Base-by-base conservation (phyloP, 208 protist species). In the Trypanosoma congolense region DNA sequence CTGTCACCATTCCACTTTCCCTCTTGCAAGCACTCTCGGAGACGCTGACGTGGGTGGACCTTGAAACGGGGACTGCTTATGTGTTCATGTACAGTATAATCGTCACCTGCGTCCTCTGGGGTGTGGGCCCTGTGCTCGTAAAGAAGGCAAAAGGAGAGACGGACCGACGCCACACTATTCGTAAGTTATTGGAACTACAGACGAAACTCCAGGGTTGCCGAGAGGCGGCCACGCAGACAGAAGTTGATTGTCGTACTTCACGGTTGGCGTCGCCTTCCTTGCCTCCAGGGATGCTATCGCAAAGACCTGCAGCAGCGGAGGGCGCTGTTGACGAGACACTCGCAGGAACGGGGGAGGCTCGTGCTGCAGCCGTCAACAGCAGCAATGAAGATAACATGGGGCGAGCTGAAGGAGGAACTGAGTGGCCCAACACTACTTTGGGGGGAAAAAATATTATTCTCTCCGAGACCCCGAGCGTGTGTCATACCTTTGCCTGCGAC, bases 31-130 rank as follows among this genome's bases (percentile, higher is more conserved):
- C 75, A 45, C 55, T 93, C n/a, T 60, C 77, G 3, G 49, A 47
- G 38, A 75, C 76, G 24, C 49, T 93, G 10, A n/a, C 47, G 21
- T 89, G 80, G 67, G 54, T 90, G 26, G 65, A 84, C 51, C 57
- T 75, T 38, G 58, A 56, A 6, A 47, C 65, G 21, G 73, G 71
- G 19, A 74, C 70, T 2, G 70, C 82, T 18, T 90, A 89, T 66
- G 89, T 88, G 29, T 90, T 93, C 41, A 64, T 90, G 19, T 93
- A 83, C 46, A 76, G 66, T 41, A 73, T 90, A 21, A 59, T 74
- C 47, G 57, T 60, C 53, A 78, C 59, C 53, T 44, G 75, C 14
- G 77, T 68, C 52, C 47, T 87, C 1, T 90, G 79, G 77, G 55
- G 62, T 28, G 64, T 54, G 2, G 81, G 81, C 9, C 77, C 79